Conservation (phyloP, 495 filamentous ascomycete species). For the Pseudomonodictys pantanalensis region DNA sequence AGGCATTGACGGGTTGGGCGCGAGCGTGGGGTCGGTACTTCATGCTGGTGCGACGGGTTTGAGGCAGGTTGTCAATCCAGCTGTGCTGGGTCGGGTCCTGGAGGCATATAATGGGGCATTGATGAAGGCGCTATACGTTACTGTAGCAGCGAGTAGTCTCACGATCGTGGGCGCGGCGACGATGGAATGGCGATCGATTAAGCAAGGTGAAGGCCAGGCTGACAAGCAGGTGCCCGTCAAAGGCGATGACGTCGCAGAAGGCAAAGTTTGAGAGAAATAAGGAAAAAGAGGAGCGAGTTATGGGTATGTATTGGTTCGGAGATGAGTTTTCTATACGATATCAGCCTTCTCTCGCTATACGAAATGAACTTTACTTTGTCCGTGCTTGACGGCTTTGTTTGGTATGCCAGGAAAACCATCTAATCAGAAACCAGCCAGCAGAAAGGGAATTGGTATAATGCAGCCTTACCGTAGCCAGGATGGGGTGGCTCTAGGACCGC, state of each 20-base stretch:
- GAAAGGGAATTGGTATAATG: too few relatives aligned
- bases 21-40: background rate
- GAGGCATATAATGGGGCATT: slow-evolving; percentile 13
- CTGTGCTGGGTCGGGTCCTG: slow-evolving; percentile 1
- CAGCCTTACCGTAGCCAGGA: too few relatives aligned
- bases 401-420: too few relatives aligned
- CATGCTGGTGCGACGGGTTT: slow-evolving; percentile 17
- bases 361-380: too few relatives aligned
- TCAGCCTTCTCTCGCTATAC: too few relatives aligned
- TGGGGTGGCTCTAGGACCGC: too few relatives aligned
- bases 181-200: slow-evolving; percentile 27
- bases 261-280: background rate
- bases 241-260: background rate
- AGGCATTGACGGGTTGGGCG: slow-evolving; percentile 46
- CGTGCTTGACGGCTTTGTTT: too few relatives aligned
- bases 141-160: background rate
- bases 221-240: too few relatives aligned
- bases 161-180: slow-evolving; percentile 6
- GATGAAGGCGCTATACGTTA: slow-evolving; percentile 11
- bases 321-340: too few relatives aligned
- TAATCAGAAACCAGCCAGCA: too few relatives aligned
- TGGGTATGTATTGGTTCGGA: too few relatives aligned
- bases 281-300: too few relatives aligned
- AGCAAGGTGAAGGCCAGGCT: slow-evolving; percentile 22
- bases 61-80: background rate